These are phyloP conservation scores for Immersiella caudata DNA, from an alignment of 495 filamentous ascomycete species.

Conservation along the genomic window DNA sequence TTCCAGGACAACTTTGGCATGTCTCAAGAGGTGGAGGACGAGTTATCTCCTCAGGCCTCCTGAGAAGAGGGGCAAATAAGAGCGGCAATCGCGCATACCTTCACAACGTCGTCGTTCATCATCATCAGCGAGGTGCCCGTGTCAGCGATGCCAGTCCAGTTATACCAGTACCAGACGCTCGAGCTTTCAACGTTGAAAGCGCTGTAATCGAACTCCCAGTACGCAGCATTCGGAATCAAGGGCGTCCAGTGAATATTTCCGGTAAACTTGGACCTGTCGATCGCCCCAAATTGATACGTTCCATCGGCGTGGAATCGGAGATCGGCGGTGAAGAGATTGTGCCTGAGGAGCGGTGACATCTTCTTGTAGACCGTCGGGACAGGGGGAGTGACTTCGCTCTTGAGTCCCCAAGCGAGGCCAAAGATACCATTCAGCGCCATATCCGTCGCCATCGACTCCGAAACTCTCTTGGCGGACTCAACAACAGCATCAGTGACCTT, in stretches of 20 bases:
- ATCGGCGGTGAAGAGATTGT: slow-evolving; percentile 69
- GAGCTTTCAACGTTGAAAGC: slow-evolving; percentile 62
- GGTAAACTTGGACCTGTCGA: slow-evolving; percentile 60
- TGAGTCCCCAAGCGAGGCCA: slow-evolving; percentile 38
- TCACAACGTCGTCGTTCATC: slow-evolving; percentile 60
- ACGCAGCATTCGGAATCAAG: slow-evolving; percentile 63
- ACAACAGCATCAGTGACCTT: slow-evolving; percentile 63
- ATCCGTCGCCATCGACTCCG: slow-evolving; percentile 33
- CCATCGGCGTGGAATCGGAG: slow-evolving; percentile 65
- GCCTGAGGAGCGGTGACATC: slow-evolving; percentile 51
- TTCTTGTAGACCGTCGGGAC: slow-evolving; percentile 70
- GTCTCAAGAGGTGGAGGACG: no score
- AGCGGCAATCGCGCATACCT: no score
- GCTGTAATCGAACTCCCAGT: slow-evolving; percentile 65
- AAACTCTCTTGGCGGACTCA: slow-evolving; percentile 40
- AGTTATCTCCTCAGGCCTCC: no score
- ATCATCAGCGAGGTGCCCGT: slow-evolving; percentile 75
- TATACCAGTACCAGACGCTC: slow-evolving; percentile 38
- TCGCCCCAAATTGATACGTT: slow-evolving; percentile 77
- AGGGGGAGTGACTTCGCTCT: slow-evolving; percentile 48
- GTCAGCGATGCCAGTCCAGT: slow-evolving; percentile 65
- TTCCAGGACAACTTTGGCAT: no score
- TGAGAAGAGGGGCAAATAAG: no score
- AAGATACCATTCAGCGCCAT: slow-evolving; percentile 40
- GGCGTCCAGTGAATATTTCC: slow-evolving; percentile 60